Conservation (phyloP, 2,329 filamentous ascomycete genomes). For the Paecilomyces dactylethromorphus region DNA sequence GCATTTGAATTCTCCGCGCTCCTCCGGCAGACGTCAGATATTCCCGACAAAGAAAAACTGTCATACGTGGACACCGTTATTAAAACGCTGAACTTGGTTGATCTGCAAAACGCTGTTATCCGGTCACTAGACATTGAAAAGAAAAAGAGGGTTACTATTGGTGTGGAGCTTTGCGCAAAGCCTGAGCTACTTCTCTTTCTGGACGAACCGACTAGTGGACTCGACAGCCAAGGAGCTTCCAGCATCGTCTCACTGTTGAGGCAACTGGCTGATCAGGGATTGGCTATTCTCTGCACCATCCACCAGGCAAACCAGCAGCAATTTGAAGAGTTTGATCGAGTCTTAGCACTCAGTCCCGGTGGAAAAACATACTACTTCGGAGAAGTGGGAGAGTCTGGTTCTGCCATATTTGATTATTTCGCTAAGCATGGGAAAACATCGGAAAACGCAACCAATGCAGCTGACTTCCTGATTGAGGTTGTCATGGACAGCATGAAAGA, state of each 20-base stretch:
- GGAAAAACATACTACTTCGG: conserved; percentile 71
- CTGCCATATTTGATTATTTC: conserved; percentile 62
- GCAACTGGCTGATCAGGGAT: conserved; percentile 60
- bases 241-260: conserved; percentile 63
- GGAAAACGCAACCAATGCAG: conserved; percentile 59
- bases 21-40: conserved; percentile 52
- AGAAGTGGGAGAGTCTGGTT: conserved; percentile 60
- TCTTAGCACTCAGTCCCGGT: conserved; percentile 61
- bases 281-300: conserved; percentile 68
- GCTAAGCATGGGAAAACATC: conserved; percentile 59
- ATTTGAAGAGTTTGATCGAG: conserved; percentile 68
- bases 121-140: conserved; percentile 61
- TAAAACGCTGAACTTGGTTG: conserved; percentile 57
- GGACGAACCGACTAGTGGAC: conserved; percentile 65
- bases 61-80: conserved; percentile 63
- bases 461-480: conserved; percentile 61
- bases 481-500: conserved; percentile 51
- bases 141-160: conserved; percentile 66
- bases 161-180: conserved; percentile 65
- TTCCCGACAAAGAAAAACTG: conserved; percentile 55
- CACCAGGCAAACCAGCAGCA: conserved; percentile 65
- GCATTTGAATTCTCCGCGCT: conserved; percentile 64
- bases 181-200: conserved; percentile 63
- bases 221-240: conserved; percentile 63
- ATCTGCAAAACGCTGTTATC: conserved; percentile 62